Percentiles rank a stretch among this genome's conserved stretches.
These are phyloP conservation scores for Nicotiana sylvestris DNA, from an alignment of 257 asterid genomes.

Conservation along the genomic window DNA sequence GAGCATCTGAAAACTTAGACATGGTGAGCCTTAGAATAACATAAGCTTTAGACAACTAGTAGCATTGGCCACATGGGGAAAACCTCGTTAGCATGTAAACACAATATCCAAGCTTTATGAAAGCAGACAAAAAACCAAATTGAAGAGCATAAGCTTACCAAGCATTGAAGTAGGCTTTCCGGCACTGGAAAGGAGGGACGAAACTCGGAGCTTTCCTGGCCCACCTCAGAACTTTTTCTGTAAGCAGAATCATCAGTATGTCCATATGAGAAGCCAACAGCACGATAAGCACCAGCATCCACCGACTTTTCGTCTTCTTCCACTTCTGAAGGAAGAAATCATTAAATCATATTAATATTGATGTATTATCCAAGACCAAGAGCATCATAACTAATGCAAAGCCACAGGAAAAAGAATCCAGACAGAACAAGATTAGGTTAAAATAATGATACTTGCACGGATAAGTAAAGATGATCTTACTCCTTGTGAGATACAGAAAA, in stretches of 20 bases:
- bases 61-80: constrained; percentile 48
- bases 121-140: constrained; percentile 13
- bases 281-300: constrained; percentile 34
- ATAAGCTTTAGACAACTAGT: constrained; percentile 44
- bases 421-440: not conserved
- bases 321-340: constrained; percentile 33
- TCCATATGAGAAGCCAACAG: constrained; percentile 76
- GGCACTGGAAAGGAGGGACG: constrained; percentile 73
- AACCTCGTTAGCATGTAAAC: constrained; percentile 39
- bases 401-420: not conserved
- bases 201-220: constrained; percentile 48
- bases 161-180: constrained; percentile 47
- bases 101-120: constrained; percentile 20
- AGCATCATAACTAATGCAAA: not conserved
- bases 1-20: constrained; percentile 95
- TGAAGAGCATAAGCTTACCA: constrained; percentile 59
- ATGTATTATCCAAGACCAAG: not conserved
- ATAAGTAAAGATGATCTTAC: constrained; percentile 30
- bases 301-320: constrained; percentile 48
- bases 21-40: constrained; percentile 69
- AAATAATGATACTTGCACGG: constrained; percentile 8
- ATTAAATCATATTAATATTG: not conserved
- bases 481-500: constrained; percentile 36
- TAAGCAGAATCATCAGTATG: constrained; percentile 37
- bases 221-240: constrained; percentile 41